Evolutionary conservation across 352 stramenopile genomes (phyloP).

Genomic region (Phytophthora agathidicida): DNA sequence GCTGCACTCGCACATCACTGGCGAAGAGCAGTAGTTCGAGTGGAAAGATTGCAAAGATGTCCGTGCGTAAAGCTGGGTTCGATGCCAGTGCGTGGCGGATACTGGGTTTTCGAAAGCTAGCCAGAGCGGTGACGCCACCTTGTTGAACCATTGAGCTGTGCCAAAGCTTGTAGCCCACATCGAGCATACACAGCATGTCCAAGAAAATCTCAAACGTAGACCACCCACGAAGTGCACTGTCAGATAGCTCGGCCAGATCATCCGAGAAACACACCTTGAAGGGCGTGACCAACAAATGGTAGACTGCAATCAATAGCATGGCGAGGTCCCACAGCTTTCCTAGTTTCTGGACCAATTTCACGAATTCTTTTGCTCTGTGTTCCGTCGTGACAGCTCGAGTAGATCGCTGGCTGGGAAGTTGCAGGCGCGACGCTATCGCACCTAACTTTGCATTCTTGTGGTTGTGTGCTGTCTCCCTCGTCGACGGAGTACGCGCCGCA

Average conservation of each 20-base stretch:
- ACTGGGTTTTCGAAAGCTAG: not conserved
- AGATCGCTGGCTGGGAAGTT: constrained; percentile 15
- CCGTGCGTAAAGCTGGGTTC: constrained; percentile 41
- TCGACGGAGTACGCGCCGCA: constrained; percentile 5
- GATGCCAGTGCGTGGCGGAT: constrained; percentile 6
- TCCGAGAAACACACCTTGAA: constrained; percentile 68
- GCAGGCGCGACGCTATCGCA: constrained; percentile 1
- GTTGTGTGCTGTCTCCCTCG: not conserved
- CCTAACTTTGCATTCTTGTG: not conserved
- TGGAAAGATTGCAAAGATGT: constrained; percentile 53
- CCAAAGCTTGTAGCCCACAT: constrained; percentile 49
- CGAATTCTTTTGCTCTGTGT: constrained; percentile 45
- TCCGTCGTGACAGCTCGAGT: constrained; percentile 10
- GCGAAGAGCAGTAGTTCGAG: constrained; percentile 50
- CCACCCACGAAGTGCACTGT: constrained; percentile 38
- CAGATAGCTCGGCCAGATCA: constrained; percentile 38
- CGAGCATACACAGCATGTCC: constrained; percentile 51
- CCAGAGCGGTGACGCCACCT: not conserved
- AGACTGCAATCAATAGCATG: constrained; percentile 54
- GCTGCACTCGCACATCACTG: constrained; percentile 17
- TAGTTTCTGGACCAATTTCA: constrained; percentile 38
- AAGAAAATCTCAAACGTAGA: constrained; percentile 58
- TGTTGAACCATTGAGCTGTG: constrained; percentile 17
- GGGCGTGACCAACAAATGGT: constrained; percentile 46
- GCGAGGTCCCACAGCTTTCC: constrained; percentile 54